Conservation (phyloP, 1,139 yeast species). For the Candida sp. region DNA sequence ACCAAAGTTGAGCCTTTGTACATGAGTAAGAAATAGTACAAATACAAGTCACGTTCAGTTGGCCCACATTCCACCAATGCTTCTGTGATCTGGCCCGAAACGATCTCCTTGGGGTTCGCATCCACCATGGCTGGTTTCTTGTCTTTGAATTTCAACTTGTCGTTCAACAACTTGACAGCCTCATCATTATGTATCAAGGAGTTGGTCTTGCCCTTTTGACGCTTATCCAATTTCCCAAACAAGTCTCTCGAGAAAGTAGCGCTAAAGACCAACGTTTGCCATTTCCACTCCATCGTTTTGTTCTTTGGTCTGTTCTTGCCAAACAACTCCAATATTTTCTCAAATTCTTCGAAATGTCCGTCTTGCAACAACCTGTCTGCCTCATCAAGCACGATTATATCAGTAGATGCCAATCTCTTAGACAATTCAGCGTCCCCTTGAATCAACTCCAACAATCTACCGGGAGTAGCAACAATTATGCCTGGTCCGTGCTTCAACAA, state of each 20-base stretch:
- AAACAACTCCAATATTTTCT: conserved; percentile 73
- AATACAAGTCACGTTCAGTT: conserved; percentile 85
- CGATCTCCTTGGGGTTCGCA: conserved; percentile 84
- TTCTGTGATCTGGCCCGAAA: conserved; percentile 79
- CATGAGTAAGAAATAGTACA: conserved; percentile 85
- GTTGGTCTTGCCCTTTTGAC: conserved; percentile 29
- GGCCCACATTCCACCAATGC: conserved; percentile 93
- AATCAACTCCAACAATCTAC: conserved; percentile 83
- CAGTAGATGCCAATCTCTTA: conserved; percentile 62
- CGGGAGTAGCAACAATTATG: conserved; percentile 94
- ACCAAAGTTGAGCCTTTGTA: conserved; percentile 92
- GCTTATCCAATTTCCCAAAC: conserved; percentile 67
- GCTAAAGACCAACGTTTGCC: conserved; percentile 94
- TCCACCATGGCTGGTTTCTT: conserved; percentile 71
- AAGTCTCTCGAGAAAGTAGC: conserved; percentile 92
- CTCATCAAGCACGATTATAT: conserved; percentile 86
- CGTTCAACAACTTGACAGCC: conserved; percentile 57
- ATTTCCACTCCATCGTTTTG: conserved; percentile 41
- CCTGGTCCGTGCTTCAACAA: conserved; percentile 76
- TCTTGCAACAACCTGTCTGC: conserved; percentile 97
- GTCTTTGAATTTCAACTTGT: conserved; percentile 63
- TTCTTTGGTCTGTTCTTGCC: conserved; percentile 37
- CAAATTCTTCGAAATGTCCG: conserved; percentile 95
- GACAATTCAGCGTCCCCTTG: conserved; percentile 63
- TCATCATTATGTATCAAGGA: conserved; percentile 55